Evolutionary conservation across 768 basidiomycete genomes (phyloP), one percentile per base, ranked within the genome.

Genomic region (Dioszegia hungarica): DNA sequence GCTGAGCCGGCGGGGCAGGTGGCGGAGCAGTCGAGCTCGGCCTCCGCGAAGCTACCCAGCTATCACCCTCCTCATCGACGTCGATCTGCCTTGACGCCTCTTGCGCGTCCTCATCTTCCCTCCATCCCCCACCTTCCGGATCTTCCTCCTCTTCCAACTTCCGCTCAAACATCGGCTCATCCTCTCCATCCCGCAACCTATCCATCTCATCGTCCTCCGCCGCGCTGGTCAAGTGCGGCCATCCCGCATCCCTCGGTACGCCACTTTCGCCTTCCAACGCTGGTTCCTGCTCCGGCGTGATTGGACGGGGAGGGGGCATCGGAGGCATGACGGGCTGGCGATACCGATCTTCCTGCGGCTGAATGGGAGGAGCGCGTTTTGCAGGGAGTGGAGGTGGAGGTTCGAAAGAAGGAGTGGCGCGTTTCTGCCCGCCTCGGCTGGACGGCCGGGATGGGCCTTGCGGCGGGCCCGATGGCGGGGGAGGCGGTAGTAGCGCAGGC

Each of bases 321-420:
- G 10, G n/a, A 10, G 41, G n/a, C n/a, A n/a, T n/a, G n/a, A n/a
- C n/a, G n/a, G n/a, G 41, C 41, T 43, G 41, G 4, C 22, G 41
- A 43, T 43, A 25, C 22, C 22, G 17, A 22, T 52, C 28, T 27
- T 29, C 50, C 28, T 38, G 6, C 50, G 19, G 39, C 11, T n/a
- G n/a, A n/a, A 10, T 12, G 10, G 52, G 25, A 17, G 39, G 5
- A 2, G 22, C n/a, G n/a, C 20, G 39, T n/a, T 38, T 38, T 3
- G 20, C 20, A 20, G 52, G 52, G 5, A 54, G 2, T 11, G 52
- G 61, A 33, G 61, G 61, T 4, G 45, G 61, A 27, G 50, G 33
- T 24, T 52, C 60, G 37, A 44, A 61, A 34, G 40, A 15, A 19
- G 60, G 60, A 1, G 49, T 37, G 43, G 47, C 46, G 9, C 29